Conservation (phyloP, 768 basidiomycete species). For the Trametes punicea region DNA sequence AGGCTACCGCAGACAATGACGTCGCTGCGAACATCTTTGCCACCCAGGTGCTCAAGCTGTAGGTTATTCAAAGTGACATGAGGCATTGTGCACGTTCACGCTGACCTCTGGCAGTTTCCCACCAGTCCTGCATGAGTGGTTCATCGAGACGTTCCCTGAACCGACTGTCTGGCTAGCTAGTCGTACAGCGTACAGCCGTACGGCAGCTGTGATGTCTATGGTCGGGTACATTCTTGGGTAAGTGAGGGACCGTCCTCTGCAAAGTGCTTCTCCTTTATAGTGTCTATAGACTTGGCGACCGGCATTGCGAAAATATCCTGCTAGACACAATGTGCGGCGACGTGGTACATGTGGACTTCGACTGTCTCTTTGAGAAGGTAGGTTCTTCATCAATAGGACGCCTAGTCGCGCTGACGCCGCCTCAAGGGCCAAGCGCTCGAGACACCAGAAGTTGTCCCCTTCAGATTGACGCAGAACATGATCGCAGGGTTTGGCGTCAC, state of each 20-base stretch:
- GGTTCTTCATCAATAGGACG: slow-evolving; percentile 1
- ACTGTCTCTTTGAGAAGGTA: slow-evolving; percentile 96
- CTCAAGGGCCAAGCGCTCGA: slow-evolving; percentile 77
- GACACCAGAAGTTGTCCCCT: slow-evolving; percentile 89
- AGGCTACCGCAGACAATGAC: slow-evolving; percentile 41
- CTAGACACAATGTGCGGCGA: slow-evolving; percentile 87
- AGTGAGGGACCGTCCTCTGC: slow-evolving; percentile 22
- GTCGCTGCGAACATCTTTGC: slow-evolving; percentile 51
- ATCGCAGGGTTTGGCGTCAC: slow-evolving; percentile 91
- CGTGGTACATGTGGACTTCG: slow-evolving; percentile 95
- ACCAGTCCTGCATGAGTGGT: slow-evolving; percentile 96
- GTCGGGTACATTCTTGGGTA: slow-evolving; percentile 96
- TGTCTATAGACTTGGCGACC: slow-evolving; percentile 94
- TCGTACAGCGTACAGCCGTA: slow-evolving; percentile 82
- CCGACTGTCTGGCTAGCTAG: slow-evolving; percentile 92
- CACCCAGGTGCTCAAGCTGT: slow-evolving; percentile 57
- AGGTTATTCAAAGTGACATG: slow-evolving; percentile 23
- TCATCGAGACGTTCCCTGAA: slow-evolving; percentile 94
- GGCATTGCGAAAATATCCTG: slow-evolving; percentile 95
- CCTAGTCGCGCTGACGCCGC: neutral
- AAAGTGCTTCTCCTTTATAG: too few relatives aligned
- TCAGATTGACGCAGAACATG: slow-evolving; percentile 90
- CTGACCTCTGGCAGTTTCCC: slow-evolving; percentile 48
- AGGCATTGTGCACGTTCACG: neutral
- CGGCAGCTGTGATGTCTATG: slow-evolving; percentile 97